Conservation (phyloP, 768 basidiomycete genomes). For the Exidia glandulosa region DNA sequence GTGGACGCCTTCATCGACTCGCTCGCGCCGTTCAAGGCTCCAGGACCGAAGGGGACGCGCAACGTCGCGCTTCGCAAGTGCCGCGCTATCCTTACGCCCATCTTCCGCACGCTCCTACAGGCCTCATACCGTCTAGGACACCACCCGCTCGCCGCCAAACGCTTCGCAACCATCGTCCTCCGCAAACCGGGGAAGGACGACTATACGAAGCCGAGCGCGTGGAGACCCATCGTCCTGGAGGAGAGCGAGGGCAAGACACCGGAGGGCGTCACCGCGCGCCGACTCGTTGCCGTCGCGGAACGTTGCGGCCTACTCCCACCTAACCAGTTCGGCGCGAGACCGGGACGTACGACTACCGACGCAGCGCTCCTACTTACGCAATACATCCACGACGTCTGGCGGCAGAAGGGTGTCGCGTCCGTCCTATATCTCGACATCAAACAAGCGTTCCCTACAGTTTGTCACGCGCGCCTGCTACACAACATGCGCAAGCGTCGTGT, state of each 20-base stretch:
- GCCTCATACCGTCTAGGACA: background rate
- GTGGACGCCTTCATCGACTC: background rate
- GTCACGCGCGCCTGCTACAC: constrained; percentile 1
- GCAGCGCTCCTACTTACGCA: constrained; percentile 3
- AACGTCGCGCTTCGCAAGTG: background rate
- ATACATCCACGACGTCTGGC: constrained; percentile 6
- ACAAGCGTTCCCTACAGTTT: constrained; percentile 8
- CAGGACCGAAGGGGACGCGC: background rate
- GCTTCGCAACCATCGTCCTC: constrained; percentile 3
- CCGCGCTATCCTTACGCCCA: background rate
- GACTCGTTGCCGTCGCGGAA: background rate
- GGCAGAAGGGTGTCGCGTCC: constrained; percentile 1
- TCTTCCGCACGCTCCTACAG: background rate
- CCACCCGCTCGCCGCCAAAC: background rate
- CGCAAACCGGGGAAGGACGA: constrained; percentile 7
- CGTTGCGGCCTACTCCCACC: constrained; percentile 5
- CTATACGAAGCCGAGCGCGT: constrained; percentile 9
- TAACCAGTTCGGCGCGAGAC: constrained; percentile 7
- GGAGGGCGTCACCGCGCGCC: background rate
- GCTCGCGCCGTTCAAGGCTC: background rate
- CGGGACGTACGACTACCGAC: constrained; percentile 8
- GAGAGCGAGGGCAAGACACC: constrained; percentile 2
- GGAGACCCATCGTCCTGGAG: constrained; percentile 8
- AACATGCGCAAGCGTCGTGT: constrained; percentile 5
- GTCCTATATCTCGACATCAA: constrained; percentile 7